Conservation (phyloP, 306 rosid genomes). For the Sicyos edulis region DNA sequence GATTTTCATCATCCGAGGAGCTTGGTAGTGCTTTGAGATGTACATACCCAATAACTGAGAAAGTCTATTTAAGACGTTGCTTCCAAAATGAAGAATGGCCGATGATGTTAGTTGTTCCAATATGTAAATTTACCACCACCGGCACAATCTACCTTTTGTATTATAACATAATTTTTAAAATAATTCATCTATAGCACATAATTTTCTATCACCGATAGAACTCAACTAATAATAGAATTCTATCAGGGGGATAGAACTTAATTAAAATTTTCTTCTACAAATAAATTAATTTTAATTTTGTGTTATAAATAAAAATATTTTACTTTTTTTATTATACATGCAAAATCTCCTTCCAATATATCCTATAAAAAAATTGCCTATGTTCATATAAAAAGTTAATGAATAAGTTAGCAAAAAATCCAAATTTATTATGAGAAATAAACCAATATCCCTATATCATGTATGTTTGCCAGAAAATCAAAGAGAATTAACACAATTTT, state of each 20-base stretch:
- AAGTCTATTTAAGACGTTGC: constrained; percentile 60
- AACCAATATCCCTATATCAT: neutral
- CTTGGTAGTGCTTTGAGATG: constrained; percentile 74
- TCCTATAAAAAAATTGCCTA: constrained; percentile 49
- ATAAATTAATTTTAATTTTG: too few species aligned
- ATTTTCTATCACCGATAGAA: too few species aligned
- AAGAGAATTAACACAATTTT: neutral
- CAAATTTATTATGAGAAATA: constrained; percentile 3
- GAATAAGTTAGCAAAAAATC: constrained; percentile 2
- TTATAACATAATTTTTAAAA: too few species aligned
- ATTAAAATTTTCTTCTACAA: too few species aligned
- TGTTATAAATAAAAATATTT: too few species aligned
- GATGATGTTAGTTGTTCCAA: constrained; percentile 75
- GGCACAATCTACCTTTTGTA: too few species aligned
- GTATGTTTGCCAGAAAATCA: constrained; percentile 1
- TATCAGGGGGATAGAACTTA: too few species aligned
- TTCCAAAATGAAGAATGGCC: constrained; percentile 72
- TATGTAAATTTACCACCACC: too few species aligned
- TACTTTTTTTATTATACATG: too few species aligned
- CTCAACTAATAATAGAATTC: too few species aligned
- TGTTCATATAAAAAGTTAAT: neutral
- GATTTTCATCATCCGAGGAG: constrained; percentile 88
- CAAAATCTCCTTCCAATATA: too few species aligned
- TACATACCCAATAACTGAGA: constrained; percentile 70
- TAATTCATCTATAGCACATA: too few species aligned